Evolutionary conservation across 768 basidiomycete genomes (phyloP), one percentile per base, ranked within the genome.

Genomic region (Pleurotus tuber-regium): DNA sequence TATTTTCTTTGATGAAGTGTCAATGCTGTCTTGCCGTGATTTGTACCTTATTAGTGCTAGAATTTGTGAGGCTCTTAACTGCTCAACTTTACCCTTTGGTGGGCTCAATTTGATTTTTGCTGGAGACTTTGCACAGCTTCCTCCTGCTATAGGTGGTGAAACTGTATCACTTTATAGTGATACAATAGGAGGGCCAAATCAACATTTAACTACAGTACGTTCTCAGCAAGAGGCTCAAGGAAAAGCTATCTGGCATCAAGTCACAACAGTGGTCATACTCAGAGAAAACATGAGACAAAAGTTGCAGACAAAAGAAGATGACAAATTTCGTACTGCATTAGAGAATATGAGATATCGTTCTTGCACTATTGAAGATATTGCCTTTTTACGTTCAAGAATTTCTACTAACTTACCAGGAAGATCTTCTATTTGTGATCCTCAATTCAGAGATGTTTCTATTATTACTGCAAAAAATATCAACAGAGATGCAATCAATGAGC

Each of bases 1-100:
- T 58, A 49, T 75, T 0, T 72, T 75, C 25, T 43, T 73, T 4
- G 70, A 75, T 62, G 72, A 75, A 51, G 61, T 74, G 0, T 74
- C 71, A 0, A 76, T 76, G 75, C 28, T 74, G 0, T 61, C 63
- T 1, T 69, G 68, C 39, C 18, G 42, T 16, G 63, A 66, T 25
- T 33, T 73, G 35, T 67, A 67, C 49, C 46, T 44, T 1, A 71
- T 73, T 2, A 61, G 61, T 54, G 53, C 56, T 2, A 57, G 54
- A 11, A 54, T 71, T 18, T 53, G 59, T 10, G 52, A 51, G 14
- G 56, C 62, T 4, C 56, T 58, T n/a, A 53, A 58, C 14, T 46
- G 49, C 4, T 4, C 46, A 2, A 40, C 57, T 16, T 19, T 39
- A 7, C 57, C 67, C 11, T 72, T 72, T 58, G 70, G 69, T 10